A percentile compares a stretch with the other conserved stretches of the same genome.
Evolutionary conservation across 2,329 filamentous ascomycete genomes (phyloP).

Genomic region (Talaromyces atroroseus): DNA sequence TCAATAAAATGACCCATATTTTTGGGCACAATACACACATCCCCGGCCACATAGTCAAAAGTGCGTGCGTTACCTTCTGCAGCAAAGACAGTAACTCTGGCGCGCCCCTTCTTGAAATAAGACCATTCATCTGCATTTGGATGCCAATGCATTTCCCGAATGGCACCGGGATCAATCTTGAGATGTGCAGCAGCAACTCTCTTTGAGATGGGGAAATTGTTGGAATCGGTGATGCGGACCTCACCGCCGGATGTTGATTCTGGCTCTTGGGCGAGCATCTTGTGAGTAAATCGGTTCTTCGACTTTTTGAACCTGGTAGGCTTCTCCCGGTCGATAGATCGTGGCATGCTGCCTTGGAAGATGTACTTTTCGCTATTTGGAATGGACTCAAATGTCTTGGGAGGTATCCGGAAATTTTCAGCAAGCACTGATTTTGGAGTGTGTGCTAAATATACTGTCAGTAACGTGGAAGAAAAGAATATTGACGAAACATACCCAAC

Average conservation of each 20-base stretch:
- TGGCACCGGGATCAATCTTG: conserved; percentile 61
- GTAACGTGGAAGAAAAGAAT: not conserved
- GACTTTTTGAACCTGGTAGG: conserved; percentile 62
- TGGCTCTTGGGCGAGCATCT: conserved; percentile 63
- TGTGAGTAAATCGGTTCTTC: conserved; percentile 63
- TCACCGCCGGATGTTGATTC: conserved; percentile 56
- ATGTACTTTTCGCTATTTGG: conserved; percentile 66
- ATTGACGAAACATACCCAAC: conserved; percentile 46
- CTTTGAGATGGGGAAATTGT: conserved; percentile 67
- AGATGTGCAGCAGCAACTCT: conserved; percentile 67
- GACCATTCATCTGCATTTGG: conserved; percentile 74
- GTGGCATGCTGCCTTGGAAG: conserved; percentile 62
- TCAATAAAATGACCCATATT: conserved; percentile 78
- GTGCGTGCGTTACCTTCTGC: conserved; percentile 64
- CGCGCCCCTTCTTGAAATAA: conserved; percentile 67
- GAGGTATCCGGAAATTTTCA: conserved; percentile 67
- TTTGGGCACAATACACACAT: conserved; percentile 67
- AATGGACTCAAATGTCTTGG: conserved; percentile 62
- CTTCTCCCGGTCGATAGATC: conserved; percentile 57
- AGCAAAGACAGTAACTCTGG: conserved; percentile 69
- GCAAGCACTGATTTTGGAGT: conserved; percentile 66
- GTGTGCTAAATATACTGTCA: conserved; percentile 44
- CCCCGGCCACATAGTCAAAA: conserved; percentile 68
- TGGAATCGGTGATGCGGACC: conserved; percentile 67
- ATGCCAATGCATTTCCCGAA: conserved; percentile 79